Base-by-base conservation (phyloP, 2,329 filamentous ascomycete genomes). In the Fusarium sp. region DNA sequence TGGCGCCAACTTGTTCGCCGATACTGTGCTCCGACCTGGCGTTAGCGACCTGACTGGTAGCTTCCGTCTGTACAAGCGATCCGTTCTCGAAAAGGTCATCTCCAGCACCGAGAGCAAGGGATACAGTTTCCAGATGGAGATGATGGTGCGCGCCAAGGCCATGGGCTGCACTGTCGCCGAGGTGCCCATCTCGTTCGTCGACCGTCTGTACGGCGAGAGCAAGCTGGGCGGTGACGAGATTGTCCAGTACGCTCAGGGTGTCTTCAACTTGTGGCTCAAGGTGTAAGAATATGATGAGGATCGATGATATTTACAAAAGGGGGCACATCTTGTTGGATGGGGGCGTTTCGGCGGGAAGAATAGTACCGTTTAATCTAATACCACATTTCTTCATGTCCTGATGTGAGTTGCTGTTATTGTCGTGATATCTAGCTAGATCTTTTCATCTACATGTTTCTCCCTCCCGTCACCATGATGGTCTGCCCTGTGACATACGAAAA, bases 121-220 rank as follows among this genome's bases (percentile, higher is more conserved):
- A 4, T 99, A 98, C 83, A 96, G 93, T 44, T 99, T 99, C 88
- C 96, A 99, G 90, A 99, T 99, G 96, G 96, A 98, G 88, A 93
- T 99, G 91, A 98, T 98, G 92, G 96, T 98, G 10, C 89, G 95
- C 71, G 96, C 96, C 36, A 98, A 98, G 90, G 94, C 93, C 17
- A 95, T 98, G 94, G 96, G 96, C 1, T 97, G 91, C 86, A 93
- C 92, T 40, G 96, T 99, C 35, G 94, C 94, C 17, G 96, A 99
- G 87, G 96, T 98, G 70, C 96, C 96, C 14, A 99, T 99, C 76
- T 94, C 91, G 27, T 99, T 99, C 82, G 96, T 98, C 44, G 97
- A 99, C 83, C 91, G 96, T 66, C 84, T 99, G 55, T 99, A 98
- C 81, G 96, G 96, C 35, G 96, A 98, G 86, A 95, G 92, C 81